Conservation (phyloP, 495 filamentous ascomycete genomes). For the Penicillium desertorum region DNA sequence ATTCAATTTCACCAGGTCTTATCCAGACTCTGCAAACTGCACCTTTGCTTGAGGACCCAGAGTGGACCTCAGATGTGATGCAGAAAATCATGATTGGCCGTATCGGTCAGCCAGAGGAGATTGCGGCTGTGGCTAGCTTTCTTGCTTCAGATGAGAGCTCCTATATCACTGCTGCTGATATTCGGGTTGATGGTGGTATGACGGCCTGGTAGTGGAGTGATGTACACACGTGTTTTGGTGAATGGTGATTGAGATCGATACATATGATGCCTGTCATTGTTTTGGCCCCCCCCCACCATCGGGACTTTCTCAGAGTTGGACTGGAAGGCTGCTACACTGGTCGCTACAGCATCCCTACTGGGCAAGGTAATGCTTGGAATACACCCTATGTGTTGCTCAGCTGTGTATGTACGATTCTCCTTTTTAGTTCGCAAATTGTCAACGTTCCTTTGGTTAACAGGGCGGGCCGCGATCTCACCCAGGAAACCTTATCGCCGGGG, state of each 20-base stretch:
- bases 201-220: not conserved
- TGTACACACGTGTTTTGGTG: not conserved
- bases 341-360: not conserved
- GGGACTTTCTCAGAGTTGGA: not conserved
- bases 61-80: not conserved
- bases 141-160: constrained; percentile 86
- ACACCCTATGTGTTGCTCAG: not conserved
- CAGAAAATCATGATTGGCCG: constrained; percentile 49
- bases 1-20: not conserved
- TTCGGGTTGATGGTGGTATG: constrained; percentile 57
- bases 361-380: not conserved
- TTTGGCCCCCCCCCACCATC: too few relatives aligned
- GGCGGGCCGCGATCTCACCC: constrained; percentile 27
- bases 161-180: constrained; percentile 85
- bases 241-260: not conserved
- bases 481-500: constrained; percentile 20
- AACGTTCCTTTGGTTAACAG: constrained; percentile 14
- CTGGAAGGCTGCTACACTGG: not conserved
- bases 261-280: not conserved
- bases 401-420: not conserved
- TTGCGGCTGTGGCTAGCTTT: constrained; percentile 88
- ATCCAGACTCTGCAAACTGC: not conserved
- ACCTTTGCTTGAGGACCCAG: not conserved
- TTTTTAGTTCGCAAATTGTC: not conserved
- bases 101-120: constrained; percentile 93